Evolutionary conservation across 2,329 filamentous ascomycete genomes (phyloP).

Genomic region (Aspergillus fumigatus): DNA sequence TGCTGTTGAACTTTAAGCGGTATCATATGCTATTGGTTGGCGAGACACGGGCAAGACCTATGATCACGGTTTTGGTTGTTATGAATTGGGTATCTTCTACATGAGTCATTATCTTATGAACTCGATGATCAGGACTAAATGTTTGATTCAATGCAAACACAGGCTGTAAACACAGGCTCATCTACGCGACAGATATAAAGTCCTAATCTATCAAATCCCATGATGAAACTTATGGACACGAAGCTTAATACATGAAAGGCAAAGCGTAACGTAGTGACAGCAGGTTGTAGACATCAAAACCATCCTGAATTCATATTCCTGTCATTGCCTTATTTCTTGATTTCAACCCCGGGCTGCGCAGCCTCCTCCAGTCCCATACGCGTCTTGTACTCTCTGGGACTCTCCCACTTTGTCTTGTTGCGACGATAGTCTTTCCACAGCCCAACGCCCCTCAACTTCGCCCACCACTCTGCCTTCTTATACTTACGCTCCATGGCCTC

Average conservation of each 20-base stretch:
- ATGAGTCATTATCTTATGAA: neutral
- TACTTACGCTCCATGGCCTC: constrained; percentile 50
- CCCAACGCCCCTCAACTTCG: constrained; percentile 61
- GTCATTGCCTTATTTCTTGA: constrained; percentile 6
- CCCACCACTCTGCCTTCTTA: constrained; percentile 47
- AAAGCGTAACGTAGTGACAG: constrained; percentile 1
- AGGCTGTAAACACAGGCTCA: no score
- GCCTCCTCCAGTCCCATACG: constrained; percentile 44
- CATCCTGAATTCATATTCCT: neutral
- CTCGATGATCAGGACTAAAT: neutral
- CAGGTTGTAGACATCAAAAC: neutral
- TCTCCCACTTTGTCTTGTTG: constrained; percentile 61
- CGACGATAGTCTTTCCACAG: constrained; percentile 66
- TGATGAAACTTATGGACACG: no score
- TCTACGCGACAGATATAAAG: no score
- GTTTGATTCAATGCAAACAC: no score
- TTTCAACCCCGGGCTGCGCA: constrained; percentile 11
- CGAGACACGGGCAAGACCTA: neutral
- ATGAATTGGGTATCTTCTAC: neutral
- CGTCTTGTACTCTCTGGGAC: constrained; percentile 81
- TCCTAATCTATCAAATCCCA: no score
- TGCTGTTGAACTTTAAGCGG: constrained; percentile 10
- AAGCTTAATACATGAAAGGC: neutral
- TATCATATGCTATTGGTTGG: constrained; percentile 16
- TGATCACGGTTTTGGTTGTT: neutral